phyloP scores from a whole-genome alignment of 2,329 filamentous ascomycete species.

The Pleomassaria siparia region DNA sequence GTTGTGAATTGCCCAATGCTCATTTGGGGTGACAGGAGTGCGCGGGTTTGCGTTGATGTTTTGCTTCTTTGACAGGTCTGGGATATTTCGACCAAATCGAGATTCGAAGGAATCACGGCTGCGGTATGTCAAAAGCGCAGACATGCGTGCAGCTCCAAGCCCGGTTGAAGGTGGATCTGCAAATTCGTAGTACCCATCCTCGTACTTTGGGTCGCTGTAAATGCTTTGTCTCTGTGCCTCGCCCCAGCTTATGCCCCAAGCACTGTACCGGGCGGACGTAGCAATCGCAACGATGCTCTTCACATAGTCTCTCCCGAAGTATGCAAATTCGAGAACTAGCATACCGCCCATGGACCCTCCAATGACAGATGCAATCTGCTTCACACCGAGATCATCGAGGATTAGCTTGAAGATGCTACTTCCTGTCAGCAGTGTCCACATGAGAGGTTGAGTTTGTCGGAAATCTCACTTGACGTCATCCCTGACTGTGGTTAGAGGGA shows the following conservation, averaged over 20 bases:
- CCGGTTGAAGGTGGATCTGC: constrained; percentile 84
- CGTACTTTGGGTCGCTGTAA: constrained; percentile 97
- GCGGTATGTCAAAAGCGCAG: constrained; percentile 90
- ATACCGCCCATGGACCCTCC: constrained; percentile 87
- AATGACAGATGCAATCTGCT: constrained; percentile 75
- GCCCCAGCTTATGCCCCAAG: constrained; percentile 90
- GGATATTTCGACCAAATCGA: constrained; percentile 89
- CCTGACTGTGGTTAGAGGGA: constrained; percentile 89
- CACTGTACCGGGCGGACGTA: constrained; percentile 80
- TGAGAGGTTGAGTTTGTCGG: not conserved
- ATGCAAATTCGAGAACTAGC: constrained; percentile 90
- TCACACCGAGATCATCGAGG: constrained; percentile 77
- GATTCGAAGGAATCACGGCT: constrained; percentile 97
- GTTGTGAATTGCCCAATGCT: constrained; percentile 57
- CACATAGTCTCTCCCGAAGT: constrained; percentile 84
- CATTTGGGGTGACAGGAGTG: constrained; percentile 44
- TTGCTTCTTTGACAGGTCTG: constrained; percentile 79
- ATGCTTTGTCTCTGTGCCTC: constrained; percentile 90
- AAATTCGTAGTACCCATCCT: constrained; percentile 92
- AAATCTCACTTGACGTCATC: constrained; percentile 85
- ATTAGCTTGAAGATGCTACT: constrained; percentile 75
- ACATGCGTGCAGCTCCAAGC: constrained; percentile 93
- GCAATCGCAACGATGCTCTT: constrained; percentile 79
- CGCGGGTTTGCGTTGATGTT: constrained; percentile 72
- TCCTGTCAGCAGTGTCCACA: constrained; percentile 12